Base-by-base conservation (phyloP, 306 rosid genomes). In the Cucumis hystrix region DNA sequence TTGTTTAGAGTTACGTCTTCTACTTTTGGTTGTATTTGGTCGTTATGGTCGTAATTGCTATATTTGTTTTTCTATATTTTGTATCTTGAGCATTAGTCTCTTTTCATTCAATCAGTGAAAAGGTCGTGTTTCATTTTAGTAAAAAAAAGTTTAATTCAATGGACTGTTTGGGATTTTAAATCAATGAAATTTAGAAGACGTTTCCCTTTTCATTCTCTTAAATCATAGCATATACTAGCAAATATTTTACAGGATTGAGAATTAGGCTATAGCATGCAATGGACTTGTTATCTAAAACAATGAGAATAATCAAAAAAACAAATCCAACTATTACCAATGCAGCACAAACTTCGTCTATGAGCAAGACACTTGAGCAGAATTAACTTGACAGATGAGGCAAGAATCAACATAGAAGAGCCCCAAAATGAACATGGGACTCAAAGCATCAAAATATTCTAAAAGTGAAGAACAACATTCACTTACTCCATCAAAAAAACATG, bases 401-500 rank as follows among this genome's bases (percentile, higher is more conserved):
- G 14, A 15, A 52, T 17, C 45, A 73, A 73, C 4, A 9, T 25
- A 30, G 47, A 49, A 51, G 45, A 33, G 45, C 55, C 61, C 28
- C 45, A 73, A 33, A 73, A 25, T 52, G 7, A 73, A 73, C 28
- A 52, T 9, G 30, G 9, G 10, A 52, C 16, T 23, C 20, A 17
- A 23, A 55, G 62, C 45, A 54, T 28, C 45, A 30, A 33, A 33
- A 35, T 49, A 64, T 25, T 39, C 56, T n/a, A 70, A 14, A 12
- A 71, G 70, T 23, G 57, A 21, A 58, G 12, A 69, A 13, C 72
- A 55, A 35, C 60, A 25, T 35, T 65, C 80, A 85, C 97, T 89
- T 89, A 94, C 98, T 94, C 97, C 96, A 92, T 88, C 40, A 94
- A 86, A 82, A 90, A 90, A 57, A 94, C 97, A 79, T 86, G 98